Base-by-base conservation (phyloP, 208 protist genomes). In the Crithidia brevicula region DNA sequence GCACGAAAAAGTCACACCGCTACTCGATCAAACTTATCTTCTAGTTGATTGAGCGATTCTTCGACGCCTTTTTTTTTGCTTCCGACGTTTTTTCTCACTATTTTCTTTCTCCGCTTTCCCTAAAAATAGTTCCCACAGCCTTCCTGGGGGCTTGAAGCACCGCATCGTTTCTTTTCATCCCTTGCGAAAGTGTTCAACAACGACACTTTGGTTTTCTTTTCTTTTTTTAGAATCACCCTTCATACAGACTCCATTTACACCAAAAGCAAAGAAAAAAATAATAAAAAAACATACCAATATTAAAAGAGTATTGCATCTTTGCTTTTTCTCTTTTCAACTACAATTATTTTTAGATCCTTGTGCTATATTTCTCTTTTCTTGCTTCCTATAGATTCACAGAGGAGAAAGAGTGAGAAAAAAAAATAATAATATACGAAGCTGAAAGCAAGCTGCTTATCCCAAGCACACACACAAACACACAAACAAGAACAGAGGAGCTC, bases 241-340 rank as follows among this genome's bases (percentile, higher is more conserved):
- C 36, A 40, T 40, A 40, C 36, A 40, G 10, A 40, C 36, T 40
- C 15, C 36, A 40, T 13, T 13, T 13, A 40, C 36, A 7, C 15
- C 8, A 7, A 40, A 40, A 40, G 15, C 36, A 40, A 40, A 16
- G 15, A 40, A 40, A 13, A 16, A 40, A 7, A 40, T 7, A 40
- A 40, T 13, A 40, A 13, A 40, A 40, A 33, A 38, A 20, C 50
- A n/a, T n/a, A n/a, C n/a, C n/a, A n/a, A n/a, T n/a, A n/a, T n/a
- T n/a, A n/a, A n/a, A n/a, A n/a, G n/a, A n/a, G n/a, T n/a, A n/a
- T 53, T 72, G 20, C 53, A 63, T 59, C 46, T 75, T 63, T 3
- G 52, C 59, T 34, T 43, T 61, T 23, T 53, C 7, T 38, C 30
- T 36, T 4, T 5, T 67, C 18, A 16, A 51, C 56, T 50, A 8